phyloP scores from a whole-genome alignment of 106 monocot species.

The Dendrobium nobile region DNA sequence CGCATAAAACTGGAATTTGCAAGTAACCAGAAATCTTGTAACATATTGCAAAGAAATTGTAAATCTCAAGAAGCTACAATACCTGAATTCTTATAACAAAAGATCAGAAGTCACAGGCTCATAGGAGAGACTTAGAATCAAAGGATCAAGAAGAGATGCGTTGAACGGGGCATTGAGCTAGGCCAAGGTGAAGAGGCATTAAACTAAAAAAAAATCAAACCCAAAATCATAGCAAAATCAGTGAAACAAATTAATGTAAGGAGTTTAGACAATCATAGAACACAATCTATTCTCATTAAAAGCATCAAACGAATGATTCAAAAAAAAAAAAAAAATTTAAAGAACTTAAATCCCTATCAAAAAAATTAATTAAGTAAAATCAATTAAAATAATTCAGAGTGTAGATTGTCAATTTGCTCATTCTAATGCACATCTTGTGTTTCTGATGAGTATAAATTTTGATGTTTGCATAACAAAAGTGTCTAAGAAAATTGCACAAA shows the following conservation, averaged over 20 bases:
- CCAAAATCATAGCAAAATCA: not conserved
- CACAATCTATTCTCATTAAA: not conserved
- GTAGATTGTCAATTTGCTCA: not conserved
- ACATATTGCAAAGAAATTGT: no score
- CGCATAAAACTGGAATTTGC: no score
- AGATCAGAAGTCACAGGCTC: not conserved
- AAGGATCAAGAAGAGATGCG: not conserved
- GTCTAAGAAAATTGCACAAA: not conserved
- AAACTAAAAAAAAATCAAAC: not conserved
- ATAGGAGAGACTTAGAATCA: not conserved
- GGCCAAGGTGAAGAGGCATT: not conserved
- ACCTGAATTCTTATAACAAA: no score
- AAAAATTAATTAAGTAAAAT: not conserved
- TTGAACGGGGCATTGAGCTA: not conserved
- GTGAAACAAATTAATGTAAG: not conserved
- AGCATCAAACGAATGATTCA: not conserved
- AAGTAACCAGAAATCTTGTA: no score
- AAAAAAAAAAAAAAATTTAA: not conserved
- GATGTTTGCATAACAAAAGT: not conserved
- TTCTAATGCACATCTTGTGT: not conserved
- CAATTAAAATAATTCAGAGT: not conserved
- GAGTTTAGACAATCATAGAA: not conserved
- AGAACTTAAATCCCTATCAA: not conserved
- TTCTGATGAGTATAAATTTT: not conserved
- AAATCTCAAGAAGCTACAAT: no score